Conservation (phyloP, 768 basidiomycete genomes). For the Agaricus sinodeliciosus region DNA sequence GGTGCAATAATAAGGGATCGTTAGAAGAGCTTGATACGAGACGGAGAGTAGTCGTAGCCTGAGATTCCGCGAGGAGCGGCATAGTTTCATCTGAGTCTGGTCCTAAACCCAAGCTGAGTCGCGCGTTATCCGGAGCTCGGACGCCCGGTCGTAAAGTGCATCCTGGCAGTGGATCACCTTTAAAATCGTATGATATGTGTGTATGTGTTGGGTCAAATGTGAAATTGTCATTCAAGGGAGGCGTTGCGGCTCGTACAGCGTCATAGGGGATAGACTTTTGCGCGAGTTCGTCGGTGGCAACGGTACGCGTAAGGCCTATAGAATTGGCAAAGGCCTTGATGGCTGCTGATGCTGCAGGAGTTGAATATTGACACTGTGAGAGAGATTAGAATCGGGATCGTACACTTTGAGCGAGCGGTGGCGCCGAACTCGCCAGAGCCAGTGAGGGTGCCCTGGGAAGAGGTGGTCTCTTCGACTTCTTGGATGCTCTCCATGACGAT, state of each 20-base stretch:
- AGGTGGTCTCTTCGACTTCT: slow-evolving; percentile 57
- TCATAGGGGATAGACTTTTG: slow-evolving; percentile 37
- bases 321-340: slow-evolving; percentile 73
- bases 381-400: slow-evolving; percentile 13
- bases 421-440: slow-evolving; percentile 67
- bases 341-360: slow-evolving; percentile 56
- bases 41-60: slow-evolving; percentile 46
- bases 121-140: slow-evolving; percentile 55
- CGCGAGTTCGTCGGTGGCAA: slow-evolving; percentile 37
- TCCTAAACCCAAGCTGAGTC: slow-evolving; percentile 50
- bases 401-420: slow-evolving; percentile 58
- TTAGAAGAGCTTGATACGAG: slow-evolving; percentile 31
- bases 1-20: background rate
- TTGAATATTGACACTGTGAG: background rate
- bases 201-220: slow-evolving; percentile 30
- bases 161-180: slow-evolving; percentile 51
- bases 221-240: slow-evolving; percentile 44
- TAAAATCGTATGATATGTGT: slow-evolving; percentile 21
- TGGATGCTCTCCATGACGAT: slow-evolving; percentile 79
- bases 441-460: slow-evolving; percentile 41
- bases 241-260: slow-evolving; percentile 26
- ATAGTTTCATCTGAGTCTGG: slow-evolving; percentile 29
- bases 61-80: slow-evolving; percentile 25
- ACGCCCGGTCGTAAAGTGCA: slow-evolving; percentile 49
- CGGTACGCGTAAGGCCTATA: slow-evolving; percentile 67